A percentile compares a stretch with the other conserved stretches of the same genome.
phyloP scores from a whole-genome alignment of 2,329 filamentous ascomycete species.

The Claviceps fusiformis region DNA sequence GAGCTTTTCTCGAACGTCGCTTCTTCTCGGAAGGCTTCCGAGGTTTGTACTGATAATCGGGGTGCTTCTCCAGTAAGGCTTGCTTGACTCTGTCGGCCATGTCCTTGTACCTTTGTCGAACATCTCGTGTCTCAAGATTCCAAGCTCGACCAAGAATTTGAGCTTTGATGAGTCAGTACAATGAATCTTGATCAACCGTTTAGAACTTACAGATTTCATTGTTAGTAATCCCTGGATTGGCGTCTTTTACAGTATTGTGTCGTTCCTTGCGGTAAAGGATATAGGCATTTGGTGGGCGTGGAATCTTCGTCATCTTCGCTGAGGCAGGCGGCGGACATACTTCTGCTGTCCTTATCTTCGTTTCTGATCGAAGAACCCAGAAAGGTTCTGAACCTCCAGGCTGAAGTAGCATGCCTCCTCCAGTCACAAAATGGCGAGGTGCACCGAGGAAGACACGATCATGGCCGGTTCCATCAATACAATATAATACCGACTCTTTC shows the following conservation, averaged over 20 bases:
- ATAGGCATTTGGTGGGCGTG: conserved; percentile 28
- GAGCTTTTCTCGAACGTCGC: conserved; percentile 7
- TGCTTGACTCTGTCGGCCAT: conserved; percentile 19
- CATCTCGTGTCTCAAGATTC: conserved; percentile 19
- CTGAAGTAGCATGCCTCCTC: conserved; percentile 10
- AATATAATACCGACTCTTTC: conserved; percentile 13
- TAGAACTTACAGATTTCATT: conserved; percentile 28
- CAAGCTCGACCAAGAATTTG: conserved; percentile 23
- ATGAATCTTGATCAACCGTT: background rate
- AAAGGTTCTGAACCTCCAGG: conserved; percentile 9
- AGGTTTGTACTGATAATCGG: conserved; percentile 26
- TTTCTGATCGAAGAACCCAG: conserved; percentile 10
- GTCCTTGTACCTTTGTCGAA: conserved; percentile 18
- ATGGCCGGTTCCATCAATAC: conserved; percentile 13
- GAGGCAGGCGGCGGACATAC: conserved; percentile 5
- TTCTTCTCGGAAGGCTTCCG: conserved; percentile 18
- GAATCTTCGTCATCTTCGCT: conserved; percentile 14
- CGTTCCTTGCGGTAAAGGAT: conserved; percentile 28
- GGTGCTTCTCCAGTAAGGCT: conserved; percentile 17
- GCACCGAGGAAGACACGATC: conserved; percentile 15
- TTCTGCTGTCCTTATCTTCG: conserved; percentile 5
- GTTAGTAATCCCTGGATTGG: conserved; percentile 23
- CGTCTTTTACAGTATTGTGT: conserved; percentile 20
- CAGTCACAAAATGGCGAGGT: conserved; percentile 12
- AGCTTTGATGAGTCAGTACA: conserved; percentile 16